Conservation (phyloP, 371 early-diverging fungal genomes). For the Mortierella sp. region DNA sequence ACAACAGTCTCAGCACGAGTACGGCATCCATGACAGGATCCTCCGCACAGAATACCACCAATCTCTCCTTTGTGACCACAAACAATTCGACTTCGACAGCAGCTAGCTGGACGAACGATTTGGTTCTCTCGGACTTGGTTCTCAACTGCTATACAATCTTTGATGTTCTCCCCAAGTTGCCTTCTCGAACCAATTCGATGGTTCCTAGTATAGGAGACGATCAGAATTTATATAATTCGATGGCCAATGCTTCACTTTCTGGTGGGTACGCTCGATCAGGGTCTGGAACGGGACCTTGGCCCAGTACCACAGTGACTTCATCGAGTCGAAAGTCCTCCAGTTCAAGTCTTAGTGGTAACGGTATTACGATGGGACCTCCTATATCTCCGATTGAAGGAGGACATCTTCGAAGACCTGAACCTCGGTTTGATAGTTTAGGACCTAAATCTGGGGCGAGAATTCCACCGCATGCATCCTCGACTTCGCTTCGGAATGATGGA, state of each 20-base stretch:
- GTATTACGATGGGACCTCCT: neutral
- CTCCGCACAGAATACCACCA: neutral
- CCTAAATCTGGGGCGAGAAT: constrained; percentile 9
- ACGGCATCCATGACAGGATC: neutral
- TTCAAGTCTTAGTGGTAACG: constrained; percentile 10
- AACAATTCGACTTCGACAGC: constrained; percentile 34
- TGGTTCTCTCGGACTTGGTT: constrained; percentile 41
- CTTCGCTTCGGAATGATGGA: too few species aligned
- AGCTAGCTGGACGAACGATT: constrained; percentile 47
- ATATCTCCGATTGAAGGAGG: constrained; percentile 27
- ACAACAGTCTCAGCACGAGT: too few species aligned
- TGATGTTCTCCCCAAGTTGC: constrained; percentile 41
- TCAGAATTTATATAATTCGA: neutral
- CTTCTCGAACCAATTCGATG: constrained; percentile 29
- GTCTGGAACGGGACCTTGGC: neutral
- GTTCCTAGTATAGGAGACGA: constrained; percentile 10
- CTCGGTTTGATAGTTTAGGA: constrained; percentile 39
- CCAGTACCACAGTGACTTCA: neutral
- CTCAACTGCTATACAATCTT: constrained; percentile 43
- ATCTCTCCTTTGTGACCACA: neutral
- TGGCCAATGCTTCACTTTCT: constrained; percentile 5
- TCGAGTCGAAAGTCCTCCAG: constrained; percentile 25
- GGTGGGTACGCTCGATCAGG: neutral
- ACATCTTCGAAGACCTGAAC: constrained; percentile 10
- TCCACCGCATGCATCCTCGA: too few species aligned